phyloP scores from a whole-genome alignment of 306 rosid genomes.

The Castanospermum australe region DNA sequence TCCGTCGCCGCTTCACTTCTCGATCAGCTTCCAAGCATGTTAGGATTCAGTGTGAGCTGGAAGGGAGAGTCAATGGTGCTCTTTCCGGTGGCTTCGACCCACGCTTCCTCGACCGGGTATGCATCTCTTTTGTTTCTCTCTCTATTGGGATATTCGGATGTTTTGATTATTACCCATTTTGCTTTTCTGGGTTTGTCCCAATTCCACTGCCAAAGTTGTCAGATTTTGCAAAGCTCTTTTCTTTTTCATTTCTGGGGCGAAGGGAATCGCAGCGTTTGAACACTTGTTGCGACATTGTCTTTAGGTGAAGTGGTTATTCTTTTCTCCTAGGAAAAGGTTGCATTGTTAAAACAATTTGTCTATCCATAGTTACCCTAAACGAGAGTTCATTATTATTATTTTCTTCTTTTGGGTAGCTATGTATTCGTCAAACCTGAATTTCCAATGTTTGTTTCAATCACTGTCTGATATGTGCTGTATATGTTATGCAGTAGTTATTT shows the following conservation, averaged over 20 bases:
- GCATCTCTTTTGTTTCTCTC: neutral
- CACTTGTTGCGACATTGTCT: conserved; percentile 3
- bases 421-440: neutral
- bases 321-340: neutral
- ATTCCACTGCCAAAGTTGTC: neutral
- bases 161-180: neutral
- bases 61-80: conserved; percentile 68
- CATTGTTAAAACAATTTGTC: neutral
- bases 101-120: conserved; percentile 81
- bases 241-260: neutral
- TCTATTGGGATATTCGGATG: neutral
- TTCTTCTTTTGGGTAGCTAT: neutral
- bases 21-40: conserved; percentile 37
- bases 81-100: conserved; percentile 71
- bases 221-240: neutral
- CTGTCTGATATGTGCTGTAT: neutral
- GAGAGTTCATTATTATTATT: neutral
- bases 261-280: neutral
- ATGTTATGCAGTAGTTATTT: neutral
- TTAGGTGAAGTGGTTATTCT: neutral
- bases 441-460: neutral
- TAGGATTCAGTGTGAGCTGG: conserved; percentile 69
- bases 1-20: conserved; percentile 23
- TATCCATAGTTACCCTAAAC: neutral
- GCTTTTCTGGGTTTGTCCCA: conserved; percentile 3